Evolutionary conservation across 192 early-diverging fungal genomes (phyloP).

Genomic region (Endogone sp.): DNA sequence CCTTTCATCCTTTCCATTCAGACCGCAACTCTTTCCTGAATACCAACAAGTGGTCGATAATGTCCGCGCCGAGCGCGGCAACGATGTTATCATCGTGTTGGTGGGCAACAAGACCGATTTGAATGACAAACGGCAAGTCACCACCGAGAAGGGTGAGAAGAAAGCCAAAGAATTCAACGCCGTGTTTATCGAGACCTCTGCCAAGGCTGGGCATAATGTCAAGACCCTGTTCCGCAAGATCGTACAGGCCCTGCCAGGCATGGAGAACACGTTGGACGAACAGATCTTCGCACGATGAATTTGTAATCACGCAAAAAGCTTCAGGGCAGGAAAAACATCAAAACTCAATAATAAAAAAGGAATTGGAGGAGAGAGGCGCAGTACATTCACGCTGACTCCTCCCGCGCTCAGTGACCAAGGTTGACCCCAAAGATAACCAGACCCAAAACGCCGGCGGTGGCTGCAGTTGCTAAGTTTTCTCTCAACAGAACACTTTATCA

Average conservation of each 20-base stretch:
- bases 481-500: too few species aligned
- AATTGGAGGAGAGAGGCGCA: too few species aligned
- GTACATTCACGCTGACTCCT: too few species aligned
- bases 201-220: constrained; percentile 98
- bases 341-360: too few species aligned
- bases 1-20: constrained; percentile 20
- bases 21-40: constrained; percentile 95
- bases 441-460: too few species aligned
- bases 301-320: too few species aligned
- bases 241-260: constrained; percentile 85
- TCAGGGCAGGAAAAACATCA: too few species aligned
- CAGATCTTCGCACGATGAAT: too few species aligned
- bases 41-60: constrained; percentile 99
- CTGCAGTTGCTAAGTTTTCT: too few species aligned
- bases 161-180: constrained; percentile 94
- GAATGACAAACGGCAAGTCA: constrained; percentile 92
- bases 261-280: constrained; percentile 64
- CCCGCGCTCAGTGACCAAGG: too few species aligned
- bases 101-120: constrained; percentile 99
- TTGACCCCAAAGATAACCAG: too few species aligned
- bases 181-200: constrained; percentile 99
- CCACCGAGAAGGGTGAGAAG: constrained; percentile 96
- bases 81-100: constrained; percentile 97
- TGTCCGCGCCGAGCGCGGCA: constrained; percentile 95
- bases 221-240: constrained; percentile 97